Evolutionary conservation across 2,329 filamentous ascomycete genomes (phyloP).

Genomic region (Dryadomyces sulphureus): DNA sequence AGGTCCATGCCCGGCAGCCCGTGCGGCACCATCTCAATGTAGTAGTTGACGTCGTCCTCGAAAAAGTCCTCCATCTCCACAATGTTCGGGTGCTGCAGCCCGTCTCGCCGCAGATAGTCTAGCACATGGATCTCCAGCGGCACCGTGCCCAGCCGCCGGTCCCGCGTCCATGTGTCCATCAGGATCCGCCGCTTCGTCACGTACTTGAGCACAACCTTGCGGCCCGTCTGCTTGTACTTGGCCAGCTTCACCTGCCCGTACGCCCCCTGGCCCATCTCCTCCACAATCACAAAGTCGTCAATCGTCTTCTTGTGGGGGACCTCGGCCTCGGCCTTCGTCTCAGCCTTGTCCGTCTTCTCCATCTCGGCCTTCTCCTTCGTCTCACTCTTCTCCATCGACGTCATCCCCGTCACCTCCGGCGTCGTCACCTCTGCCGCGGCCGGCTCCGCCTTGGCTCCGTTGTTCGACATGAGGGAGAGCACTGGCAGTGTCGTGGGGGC

Average conservation of each 20-base stretch:
- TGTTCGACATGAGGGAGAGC: neutral
- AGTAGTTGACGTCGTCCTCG: constrained; percentile 81
- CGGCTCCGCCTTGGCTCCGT: neutral
- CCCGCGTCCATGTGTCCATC: constrained; percentile 95
- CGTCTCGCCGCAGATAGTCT: constrained; percentile 72
- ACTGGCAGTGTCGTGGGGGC: neutral
- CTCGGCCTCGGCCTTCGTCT: too few species aligned
- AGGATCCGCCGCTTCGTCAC: constrained; percentile 94
- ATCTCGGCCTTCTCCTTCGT: constrained; percentile 92
- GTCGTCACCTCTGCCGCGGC: neutral
- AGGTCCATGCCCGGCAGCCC: constrained; percentile 95
- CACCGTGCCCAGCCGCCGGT: constrained; percentile 83
- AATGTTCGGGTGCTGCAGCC: constrained; percentile 52
- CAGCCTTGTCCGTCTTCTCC: too few species aligned
- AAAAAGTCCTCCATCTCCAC: constrained; percentile 63
- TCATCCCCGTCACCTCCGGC: constrained; percentile 38
- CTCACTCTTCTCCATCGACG: constrained; percentile 76
- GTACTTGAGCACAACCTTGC: constrained; percentile 91
- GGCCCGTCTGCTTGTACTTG: constrained; percentile 63
- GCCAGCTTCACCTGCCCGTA: constrained; percentile 97
- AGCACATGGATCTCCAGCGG: constrained; percentile 94
- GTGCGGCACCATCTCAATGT: constrained; percentile 96
- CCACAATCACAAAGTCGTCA: constrained; percentile 77
- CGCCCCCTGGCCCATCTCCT: constrained; percentile 96
- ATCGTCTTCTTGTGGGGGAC: constrained; percentile 75